These are phyloP conservation scores for Sambucus nigra DNA, from an alignment of 129 eudicot species.

Conservation along the genomic window DNA sequence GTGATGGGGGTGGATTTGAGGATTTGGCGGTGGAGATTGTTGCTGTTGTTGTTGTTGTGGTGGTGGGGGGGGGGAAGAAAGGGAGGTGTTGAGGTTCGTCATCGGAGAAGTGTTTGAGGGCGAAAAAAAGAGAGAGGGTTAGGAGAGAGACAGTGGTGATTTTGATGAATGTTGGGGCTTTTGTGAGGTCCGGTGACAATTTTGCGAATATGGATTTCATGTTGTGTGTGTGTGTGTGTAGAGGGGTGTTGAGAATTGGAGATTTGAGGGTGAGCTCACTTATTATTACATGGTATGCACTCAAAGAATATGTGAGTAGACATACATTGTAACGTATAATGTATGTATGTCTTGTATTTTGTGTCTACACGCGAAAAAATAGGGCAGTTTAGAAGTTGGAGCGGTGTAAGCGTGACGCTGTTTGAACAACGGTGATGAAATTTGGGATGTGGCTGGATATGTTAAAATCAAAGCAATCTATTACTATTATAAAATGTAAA, in stretches of 20 bases:
- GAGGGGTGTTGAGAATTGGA: not conserved
- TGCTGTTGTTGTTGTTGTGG: slow-evolving; percentile 16
- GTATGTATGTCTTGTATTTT: no score
- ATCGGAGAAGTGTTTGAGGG: slow-evolving; percentile 36
- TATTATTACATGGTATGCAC: not conserved
- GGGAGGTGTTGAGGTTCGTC: slow-evolving; percentile 10
- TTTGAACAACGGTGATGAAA: no score
- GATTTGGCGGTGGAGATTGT: slow-evolving; percentile 9
- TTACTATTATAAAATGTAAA: no score
- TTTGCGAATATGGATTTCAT: slow-evolving; percentile 33
- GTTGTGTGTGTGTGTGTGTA: slow-evolving; percentile 2
- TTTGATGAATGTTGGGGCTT: slow-evolving; percentile 34
- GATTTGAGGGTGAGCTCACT: not conserved
- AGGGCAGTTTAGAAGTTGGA: no score
- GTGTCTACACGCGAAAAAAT: no score
- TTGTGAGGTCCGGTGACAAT: slow-evolving; percentile 20
- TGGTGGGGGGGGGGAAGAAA: slow-evolving; percentile 11
- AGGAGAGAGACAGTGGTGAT: slow-evolving; percentile 40
- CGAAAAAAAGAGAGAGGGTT: slow-evolving; percentile 42
- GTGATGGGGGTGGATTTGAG: slow-evolving; percentile 10
- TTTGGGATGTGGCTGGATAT: no score
- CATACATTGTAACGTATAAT: no score
- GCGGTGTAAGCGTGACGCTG: no score
- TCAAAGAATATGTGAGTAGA: not conserved
- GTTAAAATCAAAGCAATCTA: no score